These are phyloP conservation scores for Sporothrix schenckii DNA, from an alignment of 2,329 filamentous ascomycete genomes.

Conservation along the genomic window DNA sequence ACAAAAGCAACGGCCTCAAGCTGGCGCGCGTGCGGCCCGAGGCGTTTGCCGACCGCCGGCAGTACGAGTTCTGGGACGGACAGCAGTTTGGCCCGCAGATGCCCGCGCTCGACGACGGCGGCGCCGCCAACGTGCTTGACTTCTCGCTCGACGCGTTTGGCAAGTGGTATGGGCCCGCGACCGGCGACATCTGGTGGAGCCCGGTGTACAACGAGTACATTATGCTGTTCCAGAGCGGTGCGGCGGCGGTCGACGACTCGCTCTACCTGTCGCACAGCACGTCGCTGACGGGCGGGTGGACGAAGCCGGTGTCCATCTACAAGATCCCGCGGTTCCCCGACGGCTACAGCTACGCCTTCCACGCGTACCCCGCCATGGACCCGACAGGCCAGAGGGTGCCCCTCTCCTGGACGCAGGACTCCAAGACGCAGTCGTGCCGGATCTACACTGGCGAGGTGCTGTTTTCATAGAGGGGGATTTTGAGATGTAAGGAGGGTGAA, in stretches of 20 bases:
- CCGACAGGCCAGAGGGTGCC: slow-evolving; percentile 31
- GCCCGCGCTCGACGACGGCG: slow-evolving; percentile 32
- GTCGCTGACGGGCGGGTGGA: slow-evolving; percentile 34
- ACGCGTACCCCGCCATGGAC: slow-evolving; percentile 35
- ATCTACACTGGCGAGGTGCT: slow-evolving; percentile 34
- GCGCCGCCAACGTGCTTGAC: slow-evolving; percentile 33
- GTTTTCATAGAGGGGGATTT: slow-evolving; percentile 24
- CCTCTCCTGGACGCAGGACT: slow-evolving; percentile 35
- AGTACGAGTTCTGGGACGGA: slow-evolving; percentile 36
- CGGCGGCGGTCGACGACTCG: slow-evolving; percentile 33
- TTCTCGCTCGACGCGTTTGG: slow-evolving; percentile 34
- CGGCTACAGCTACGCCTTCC: slow-evolving; percentile 36
- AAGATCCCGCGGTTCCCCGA: slow-evolving; percentile 31
- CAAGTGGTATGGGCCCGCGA: slow-evolving; percentile 35
- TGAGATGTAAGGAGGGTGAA: background rate
- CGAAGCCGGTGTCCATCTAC: slow-evolving; percentile 29
- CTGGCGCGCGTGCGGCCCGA: slow-evolving; percentile 33
- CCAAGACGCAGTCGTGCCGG: slow-evolving; percentile 33
- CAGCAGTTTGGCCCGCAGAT: slow-evolving; percentile 27
- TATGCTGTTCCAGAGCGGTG: slow-evolving; percentile 35
- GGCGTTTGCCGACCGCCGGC: slow-evolving; percentile 28
- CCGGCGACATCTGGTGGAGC: slow-evolving; percentile 36
- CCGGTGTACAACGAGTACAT: slow-evolving; percentile 31
- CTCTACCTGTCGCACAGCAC: slow-evolving; percentile 34
- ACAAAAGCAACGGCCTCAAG: slow-evolving; percentile 35